phyloP scores from a whole-genome alignment of 2,329 filamentous ascomycete species.

The Cylindrodendrum hubeiense region DNA sequence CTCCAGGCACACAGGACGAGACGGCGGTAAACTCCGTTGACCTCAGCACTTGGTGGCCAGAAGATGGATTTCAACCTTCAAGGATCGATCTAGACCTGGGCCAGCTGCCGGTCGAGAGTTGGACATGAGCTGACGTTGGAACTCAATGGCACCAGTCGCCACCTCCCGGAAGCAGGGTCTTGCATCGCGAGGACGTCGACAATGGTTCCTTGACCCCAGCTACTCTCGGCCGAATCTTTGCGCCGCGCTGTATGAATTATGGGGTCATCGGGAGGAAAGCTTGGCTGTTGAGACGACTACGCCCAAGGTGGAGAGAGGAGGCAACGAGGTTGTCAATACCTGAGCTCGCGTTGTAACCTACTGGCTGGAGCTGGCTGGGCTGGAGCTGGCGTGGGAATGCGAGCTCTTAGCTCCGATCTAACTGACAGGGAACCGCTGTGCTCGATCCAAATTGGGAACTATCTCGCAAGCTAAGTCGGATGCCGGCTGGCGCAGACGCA shows the following conservation, averaged over 20 bases:
- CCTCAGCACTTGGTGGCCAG: conserved; percentile 2
- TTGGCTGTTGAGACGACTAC: conserved; percentile 5
- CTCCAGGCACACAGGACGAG: conserved; percentile 14
- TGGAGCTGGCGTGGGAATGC: no score
- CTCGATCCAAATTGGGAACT: conserved; percentile 9
- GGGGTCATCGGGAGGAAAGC: conserved; percentile 8
- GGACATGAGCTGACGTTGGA: neutral
- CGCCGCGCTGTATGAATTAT: conserved; percentile 7
- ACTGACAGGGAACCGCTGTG: conserved; percentile 4
- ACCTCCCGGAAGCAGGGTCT: neutral
- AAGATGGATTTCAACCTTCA: neutral
- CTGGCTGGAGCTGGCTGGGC: conserved; percentile 4
- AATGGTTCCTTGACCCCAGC: conserved; percentile 3
- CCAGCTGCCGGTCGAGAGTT: neutral
- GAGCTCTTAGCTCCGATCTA: conserved; percentile 8
- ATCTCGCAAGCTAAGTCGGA: conserved; percentile 7
- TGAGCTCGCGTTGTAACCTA: conserved; percentile 3
- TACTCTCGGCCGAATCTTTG: conserved; percentile 21
- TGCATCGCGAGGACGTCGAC: conserved; percentile 7
- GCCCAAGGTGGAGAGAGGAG: neutral
- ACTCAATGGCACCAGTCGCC: neutral
- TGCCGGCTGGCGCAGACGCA: conserved; percentile 10
- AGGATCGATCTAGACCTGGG: conserved; percentile 14
- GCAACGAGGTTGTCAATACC: neutral
- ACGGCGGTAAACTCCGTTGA: conserved; percentile 27